Conservation (phyloP, 495 filamentous ascomycete genomes). For the Hypoxylon perforatum region DNA sequence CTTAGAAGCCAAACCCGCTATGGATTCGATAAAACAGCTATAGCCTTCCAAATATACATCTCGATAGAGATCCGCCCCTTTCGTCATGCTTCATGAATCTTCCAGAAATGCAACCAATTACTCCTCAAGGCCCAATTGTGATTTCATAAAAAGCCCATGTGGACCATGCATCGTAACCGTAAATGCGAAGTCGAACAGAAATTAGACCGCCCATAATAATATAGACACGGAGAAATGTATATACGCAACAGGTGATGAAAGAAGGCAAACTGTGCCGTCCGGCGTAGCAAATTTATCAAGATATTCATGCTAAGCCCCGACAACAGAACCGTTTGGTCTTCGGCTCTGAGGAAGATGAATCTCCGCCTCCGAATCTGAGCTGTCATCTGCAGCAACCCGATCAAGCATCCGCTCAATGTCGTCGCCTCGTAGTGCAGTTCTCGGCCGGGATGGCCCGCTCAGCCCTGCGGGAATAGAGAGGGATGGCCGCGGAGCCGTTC, state of each 20-base stretch:
- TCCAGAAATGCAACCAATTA: conserved; percentile 38
- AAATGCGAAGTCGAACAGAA: conserved; percentile 32
- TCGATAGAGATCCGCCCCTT: conserved; percentile 13
- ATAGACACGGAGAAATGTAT: conserved; percentile 24
- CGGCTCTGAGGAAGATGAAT: conserved; percentile 54
- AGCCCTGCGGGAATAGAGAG: conserved; percentile 56
- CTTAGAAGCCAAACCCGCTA: conserved; percentile 10
- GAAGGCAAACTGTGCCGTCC: conserved; percentile 11
- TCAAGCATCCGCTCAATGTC: conserved; percentile 63
- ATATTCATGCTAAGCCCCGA: conserved; percentile 33
- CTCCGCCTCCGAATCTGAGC: conserved; percentile 62
- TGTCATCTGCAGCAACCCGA: conserved; percentile 51
- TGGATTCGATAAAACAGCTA: conserved; percentile 10
- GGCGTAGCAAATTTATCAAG: conserved; percentile 7
- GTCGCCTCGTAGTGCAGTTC: conserved; percentile 51
- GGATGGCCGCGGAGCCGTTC: conserved; percentile 42
- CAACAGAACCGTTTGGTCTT: conserved; percentile 37
- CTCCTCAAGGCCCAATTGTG: conserved; percentile 31
- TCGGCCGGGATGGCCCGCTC: conserved; percentile 46
- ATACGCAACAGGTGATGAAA: conserved; percentile 21
- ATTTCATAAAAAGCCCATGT: conserved; percentile 24
- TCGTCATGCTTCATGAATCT: conserved; percentile 42
- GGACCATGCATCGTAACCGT: conserved; percentile 38
- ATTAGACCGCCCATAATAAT: conserved; percentile 18
- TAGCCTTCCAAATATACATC: conserved; percentile 31